Evolutionary conservation across 2,329 filamentous ascomycete genomes (phyloP).

Genomic region (Fusarium transvaalense): DNA sequence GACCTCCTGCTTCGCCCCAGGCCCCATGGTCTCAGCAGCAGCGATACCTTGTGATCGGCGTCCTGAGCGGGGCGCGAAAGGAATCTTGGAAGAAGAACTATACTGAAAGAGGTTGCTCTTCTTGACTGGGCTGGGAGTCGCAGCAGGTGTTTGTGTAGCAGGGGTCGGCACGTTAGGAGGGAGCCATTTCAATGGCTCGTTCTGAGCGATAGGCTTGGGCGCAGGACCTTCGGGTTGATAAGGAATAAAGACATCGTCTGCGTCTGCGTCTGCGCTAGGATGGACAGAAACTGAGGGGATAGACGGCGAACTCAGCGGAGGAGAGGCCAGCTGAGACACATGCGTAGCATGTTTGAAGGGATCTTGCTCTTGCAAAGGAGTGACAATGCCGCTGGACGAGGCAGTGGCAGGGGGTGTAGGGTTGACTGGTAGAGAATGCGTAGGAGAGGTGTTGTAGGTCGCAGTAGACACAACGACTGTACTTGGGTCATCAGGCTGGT

Average conservation of each 20-base stretch:
- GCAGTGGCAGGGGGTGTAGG: slow-evolving; percentile 43
- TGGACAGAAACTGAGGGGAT: slow-evolving; percentile 49
- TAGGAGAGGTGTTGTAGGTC: slow-evolving; percentile 26
- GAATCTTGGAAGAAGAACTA: slow-evolving; percentile 59
- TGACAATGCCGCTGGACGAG: slow-evolving; percentile 45
- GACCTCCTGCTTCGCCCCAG: slow-evolving; percentile 8
- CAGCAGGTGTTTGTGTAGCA: slow-evolving; percentile 50
- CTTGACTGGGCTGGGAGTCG: slow-evolving; percentile 55
- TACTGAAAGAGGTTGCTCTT: slow-evolving; percentile 54
- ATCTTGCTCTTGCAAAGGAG: slow-evolving; percentile 43
- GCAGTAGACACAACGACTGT: background rate
- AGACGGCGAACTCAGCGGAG: slow-evolving; percentile 50
- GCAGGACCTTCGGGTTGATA: slow-evolving; percentile 68
- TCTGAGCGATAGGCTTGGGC: slow-evolving; percentile 54
- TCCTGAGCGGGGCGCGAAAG: slow-evolving; percentile 57
- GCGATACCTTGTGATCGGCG: slow-evolving; percentile 14
- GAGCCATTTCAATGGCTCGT: slow-evolving; percentile 64
- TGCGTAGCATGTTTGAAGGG: slow-evolving; percentile 41
- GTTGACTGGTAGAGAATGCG: slow-evolving; percentile 21
- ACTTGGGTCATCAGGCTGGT: background rate
- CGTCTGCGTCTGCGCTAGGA: slow-evolving; percentile 37
- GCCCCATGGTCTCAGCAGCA: slow-evolving; percentile 5
- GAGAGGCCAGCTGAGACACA: slow-evolving; percentile 40
- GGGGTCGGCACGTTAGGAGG: slow-evolving; percentile 61
- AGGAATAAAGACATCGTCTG: slow-evolving; percentile 61